Percentiles rank a stretch among this genome's conserved stretches.
phyloP scores from a whole-genome alignment of 352 stramenopile genomes.

The Phytophthora sansomeana region DNA sequence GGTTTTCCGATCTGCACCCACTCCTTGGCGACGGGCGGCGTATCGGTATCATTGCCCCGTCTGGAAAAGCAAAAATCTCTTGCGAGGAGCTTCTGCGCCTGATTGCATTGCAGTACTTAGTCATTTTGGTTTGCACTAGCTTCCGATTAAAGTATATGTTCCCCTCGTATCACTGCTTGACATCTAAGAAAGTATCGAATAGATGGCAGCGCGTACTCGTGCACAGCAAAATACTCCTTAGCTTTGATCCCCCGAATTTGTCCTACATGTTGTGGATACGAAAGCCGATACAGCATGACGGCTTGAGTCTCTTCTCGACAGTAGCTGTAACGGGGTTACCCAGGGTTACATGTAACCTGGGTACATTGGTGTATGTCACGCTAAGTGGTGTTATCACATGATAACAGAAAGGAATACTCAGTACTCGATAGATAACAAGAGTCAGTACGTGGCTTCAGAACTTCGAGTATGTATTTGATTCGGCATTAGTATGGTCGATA shows the following conservation, averaged over 20 bases:
- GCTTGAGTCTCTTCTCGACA: background rate
- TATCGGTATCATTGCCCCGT: constrained; percentile 9
- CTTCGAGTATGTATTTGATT: no score
- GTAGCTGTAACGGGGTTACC: no score
- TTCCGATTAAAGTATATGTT: background rate
- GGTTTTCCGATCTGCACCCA: background rate
- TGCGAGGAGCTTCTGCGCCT: background rate
- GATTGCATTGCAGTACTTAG: constrained; percentile 3
- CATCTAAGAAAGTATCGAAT: background rate
- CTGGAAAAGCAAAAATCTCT: constrained; percentile 7
- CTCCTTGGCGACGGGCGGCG: background rate
- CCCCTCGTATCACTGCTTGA: constrained; percentile 1
- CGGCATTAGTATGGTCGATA: no score
- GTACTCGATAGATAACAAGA: no score
- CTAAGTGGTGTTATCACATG: no score
- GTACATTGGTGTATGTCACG: no score
- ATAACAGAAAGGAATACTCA: no score
- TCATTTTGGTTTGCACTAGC: background rate
- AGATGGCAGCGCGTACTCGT: constrained; percentile 4
- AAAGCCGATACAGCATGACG: constrained; percentile 3
- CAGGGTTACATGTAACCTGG: no score
- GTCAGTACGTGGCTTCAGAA: no score
- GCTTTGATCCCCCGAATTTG: constrained; percentile 5
- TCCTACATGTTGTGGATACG: constrained; percentile 8
- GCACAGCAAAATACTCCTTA: constrained; percentile 7